Base-by-base conservation (phyloP, 176 grass and related monocot genomes). In the Triticum urartu region DNA sequence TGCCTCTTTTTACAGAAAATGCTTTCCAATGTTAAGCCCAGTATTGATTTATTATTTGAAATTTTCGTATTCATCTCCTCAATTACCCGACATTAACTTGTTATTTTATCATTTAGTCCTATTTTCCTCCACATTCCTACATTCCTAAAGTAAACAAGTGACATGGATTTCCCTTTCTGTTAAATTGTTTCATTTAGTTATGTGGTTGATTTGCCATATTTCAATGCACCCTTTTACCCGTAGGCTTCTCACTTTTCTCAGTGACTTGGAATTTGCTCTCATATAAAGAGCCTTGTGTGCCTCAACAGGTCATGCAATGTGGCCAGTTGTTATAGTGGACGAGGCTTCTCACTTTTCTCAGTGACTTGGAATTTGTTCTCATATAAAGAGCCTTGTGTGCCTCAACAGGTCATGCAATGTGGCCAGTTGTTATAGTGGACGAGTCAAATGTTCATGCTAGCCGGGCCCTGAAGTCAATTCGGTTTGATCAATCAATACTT, bases 291-390 rank as follows among this genome's bases (percentile, higher is more conserved):
- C 63, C 26, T 85, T 63, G 64, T 88, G 82, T 82, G 59, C 52
- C 88, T 83, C 78, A 90, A 92, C 80, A 99, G 97, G 97, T 82
- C 91, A 96, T 96, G 92, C 97, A 79, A 96, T 96, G 92, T 99
- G 97, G 97, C 94, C 97, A 8, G 94, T 94, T 20, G 92, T 96
- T 40, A 94, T 96, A 85, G n/a, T n/a, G n/a, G n/a, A n/a, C n/a
- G n/a, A 72, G 32, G 26, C 12, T 64, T 34, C 42, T 54, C 42
- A 13, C 20, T 12, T 87, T 78, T 62, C 39, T 71, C 8, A 20
- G 30, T 77, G 35, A 21, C 40, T 38, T 52, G 52, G 78, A 65
- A 83, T 78, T 59, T 72, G 64, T 79, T 9, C 87, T 65, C 45
- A 40, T 90, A 25, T 62, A 43, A 63, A n/a, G 28, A 50, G n/a